These are phyloP conservation scores for Mercurialis annua DNA, from an alignment of 345 rosid species.

Conservation along the genomic window DNA sequence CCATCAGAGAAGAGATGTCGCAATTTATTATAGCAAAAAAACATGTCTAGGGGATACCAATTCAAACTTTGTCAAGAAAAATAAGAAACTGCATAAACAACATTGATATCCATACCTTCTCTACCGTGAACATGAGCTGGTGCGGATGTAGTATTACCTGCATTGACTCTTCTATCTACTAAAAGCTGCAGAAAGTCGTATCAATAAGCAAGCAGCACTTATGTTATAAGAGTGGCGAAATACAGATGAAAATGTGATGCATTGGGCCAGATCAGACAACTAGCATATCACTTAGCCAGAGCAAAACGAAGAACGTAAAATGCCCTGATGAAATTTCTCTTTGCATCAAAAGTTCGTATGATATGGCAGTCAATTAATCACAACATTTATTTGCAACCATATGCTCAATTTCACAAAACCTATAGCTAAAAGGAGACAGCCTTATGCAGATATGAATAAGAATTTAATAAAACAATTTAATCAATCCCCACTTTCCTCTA, in stretches of 20 bases:
- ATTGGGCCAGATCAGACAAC: neutral
- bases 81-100: neutral
- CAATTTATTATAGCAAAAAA: neutral
- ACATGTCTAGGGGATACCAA: neutral
- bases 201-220: neutral
- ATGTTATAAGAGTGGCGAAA: no score
- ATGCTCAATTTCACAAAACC: neutral
- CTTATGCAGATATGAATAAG: no score
- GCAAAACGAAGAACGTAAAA: neutral
- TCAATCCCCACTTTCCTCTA: no score
- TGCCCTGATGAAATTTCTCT: neutral
- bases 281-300: neutral
- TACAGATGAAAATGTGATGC: neutral
- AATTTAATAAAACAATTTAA: neutral
- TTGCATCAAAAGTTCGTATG: neutral
- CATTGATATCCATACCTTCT: slow-evolving; percentile 38
- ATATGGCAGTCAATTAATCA: neutral
- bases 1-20: neutral
- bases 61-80: neutral
- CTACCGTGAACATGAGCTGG: slow-evolving; percentile 38
- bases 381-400: neutral
- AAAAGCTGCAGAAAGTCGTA: slow-evolving; percentile 27
- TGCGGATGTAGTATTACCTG: slow-evolving; percentile 18
- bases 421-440: neutral
- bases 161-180: slow-evolving; percentile 22